phyloP scores from a whole-genome alignment of 306 rosid genomes.

The Hylodesmum podocarpum region DNA sequence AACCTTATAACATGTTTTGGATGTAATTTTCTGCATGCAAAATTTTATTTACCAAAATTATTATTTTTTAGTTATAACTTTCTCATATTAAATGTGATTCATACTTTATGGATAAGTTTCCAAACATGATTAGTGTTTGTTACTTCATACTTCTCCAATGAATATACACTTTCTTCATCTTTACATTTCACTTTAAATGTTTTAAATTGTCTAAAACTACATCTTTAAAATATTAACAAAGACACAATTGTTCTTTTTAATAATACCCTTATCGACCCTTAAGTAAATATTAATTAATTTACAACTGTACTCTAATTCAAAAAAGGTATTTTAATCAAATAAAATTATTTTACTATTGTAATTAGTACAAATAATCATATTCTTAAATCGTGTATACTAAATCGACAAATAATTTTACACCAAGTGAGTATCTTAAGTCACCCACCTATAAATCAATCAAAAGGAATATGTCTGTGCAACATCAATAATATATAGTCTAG shows the following conservation, averaged over 20 bases:
- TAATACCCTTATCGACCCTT: not conserved
- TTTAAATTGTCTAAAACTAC: not conserved
- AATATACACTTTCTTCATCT: not conserved
- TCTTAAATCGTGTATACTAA: not conserved
- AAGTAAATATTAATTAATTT: not conserved
- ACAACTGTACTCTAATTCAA: not conserved
- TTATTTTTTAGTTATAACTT: too few relatives aligned
- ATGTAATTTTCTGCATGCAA: too few relatives aligned
- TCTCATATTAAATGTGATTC: too few relatives aligned
- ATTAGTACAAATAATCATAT: not conserved
- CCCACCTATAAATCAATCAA: not conserved
- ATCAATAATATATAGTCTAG: not conserved
- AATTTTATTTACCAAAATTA: too few relatives aligned
- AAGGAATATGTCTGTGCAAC: not conserved
- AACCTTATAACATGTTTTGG: too few relatives aligned
- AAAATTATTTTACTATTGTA: not conserved
- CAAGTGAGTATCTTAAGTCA: not conserved
- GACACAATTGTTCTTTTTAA: not conserved
- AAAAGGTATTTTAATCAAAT: not conserved
- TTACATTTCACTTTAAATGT: not conserved
- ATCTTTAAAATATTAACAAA: not conserved
- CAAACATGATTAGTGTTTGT: not conserved
- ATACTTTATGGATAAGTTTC: too few relatives aligned
- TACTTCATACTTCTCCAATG: not conserved
- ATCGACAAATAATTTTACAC: not conserved